Percentiles rank a stretch among this genome's conserved stretches.
phyloP scores from a whole-genome alignment of 2,329 filamentous ascomycete genomes.

The Penicillium nordicum region DNA sequence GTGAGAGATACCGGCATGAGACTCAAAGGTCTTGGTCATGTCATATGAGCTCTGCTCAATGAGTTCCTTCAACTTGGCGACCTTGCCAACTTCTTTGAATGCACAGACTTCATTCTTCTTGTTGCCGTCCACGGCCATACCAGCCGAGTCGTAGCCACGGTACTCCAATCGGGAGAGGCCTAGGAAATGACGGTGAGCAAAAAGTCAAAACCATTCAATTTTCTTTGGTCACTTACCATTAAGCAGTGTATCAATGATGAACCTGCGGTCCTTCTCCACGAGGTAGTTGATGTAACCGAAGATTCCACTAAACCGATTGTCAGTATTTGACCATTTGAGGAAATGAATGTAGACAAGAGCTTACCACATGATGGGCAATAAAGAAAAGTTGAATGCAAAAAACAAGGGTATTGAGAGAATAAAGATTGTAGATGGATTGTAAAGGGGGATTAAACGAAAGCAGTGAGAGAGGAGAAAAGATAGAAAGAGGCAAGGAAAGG shows the following conservation, averaged over 20 bases:
- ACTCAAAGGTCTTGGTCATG: slow-evolving; percentile 90
- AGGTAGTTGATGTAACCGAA: slow-evolving; percentile 99
- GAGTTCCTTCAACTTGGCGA: slow-evolving; percentile 90
- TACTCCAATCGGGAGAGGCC: slow-evolving; percentile 95
- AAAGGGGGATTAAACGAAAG: background rate
- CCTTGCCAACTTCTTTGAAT: slow-evolving; percentile 99
- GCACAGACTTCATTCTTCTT: slow-evolving; percentile 98
- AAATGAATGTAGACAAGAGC: slow-evolving; percentile 7
- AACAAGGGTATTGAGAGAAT: background rate
- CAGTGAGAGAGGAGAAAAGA: background rate
- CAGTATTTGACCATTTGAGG: slow-evolving; percentile 7
- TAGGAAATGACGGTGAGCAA: slow-evolving; percentile 38
- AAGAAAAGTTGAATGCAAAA: background rate
- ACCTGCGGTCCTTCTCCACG: slow-evolving; percentile 97
- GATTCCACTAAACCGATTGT: slow-evolving; percentile 33
- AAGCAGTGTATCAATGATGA: slow-evolving; percentile 91
- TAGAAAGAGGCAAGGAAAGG: slow-evolving; percentile 1
- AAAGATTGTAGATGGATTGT: background rate
- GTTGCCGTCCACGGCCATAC: slow-evolving; percentile 92
- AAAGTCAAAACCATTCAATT: background rate
- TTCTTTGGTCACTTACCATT: slow-evolving; percentile 61
- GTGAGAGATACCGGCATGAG: slow-evolving; percentile 97
- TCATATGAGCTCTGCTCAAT: slow-evolving; percentile 81
- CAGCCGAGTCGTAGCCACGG: slow-evolving; percentile 96
- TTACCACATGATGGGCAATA: slow-evolving; percentile 36